Base-by-base conservation (phyloP, 164 flowering plant species). In the Piper betle region DNA sequence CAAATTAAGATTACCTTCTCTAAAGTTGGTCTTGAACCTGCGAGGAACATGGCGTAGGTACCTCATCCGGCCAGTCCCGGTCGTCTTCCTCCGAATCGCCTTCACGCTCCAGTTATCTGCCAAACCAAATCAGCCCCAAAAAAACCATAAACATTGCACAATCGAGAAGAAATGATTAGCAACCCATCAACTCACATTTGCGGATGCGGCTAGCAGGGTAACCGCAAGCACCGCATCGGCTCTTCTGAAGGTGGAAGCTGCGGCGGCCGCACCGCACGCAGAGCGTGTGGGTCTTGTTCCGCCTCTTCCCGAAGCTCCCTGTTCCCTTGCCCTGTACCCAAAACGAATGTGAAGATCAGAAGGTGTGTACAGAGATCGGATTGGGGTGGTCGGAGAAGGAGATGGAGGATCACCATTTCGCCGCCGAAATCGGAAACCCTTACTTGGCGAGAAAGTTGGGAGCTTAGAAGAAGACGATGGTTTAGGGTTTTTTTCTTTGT, bases 281-380 rank as follows among this genome's bases (percentile, higher is more conserved):
- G 64, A 90, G 84, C 0, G 93, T 87, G 83, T 86, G 97, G n/a
- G 91, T 90, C 82, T 86, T 90, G 86, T 84, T 86, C 80, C 96
- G 87, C 74, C 96, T 79, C 88, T 91, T 91, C 58, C 96, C 96
- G 58, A 91, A 88, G 70, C 93, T 86, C 25, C 95, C 93, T 37
- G 96, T 91, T 60, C 97, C 97, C 66, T 88, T 88, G 0, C 91
- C 88, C 96, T 83, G 72, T 62, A 46, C 39, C 19, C 50, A 12
- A 39, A 3, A 11, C 17, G 10, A 8, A 4, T 25, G 33, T 25
- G 33, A 0, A 25, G 33, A 25, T 25, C 33, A 25, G 33, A 25
- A 25, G 33, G 33, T 25, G 33, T 25, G 33, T 25, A 25, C 33
- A 25, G 33, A 25, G 33, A 25, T 25, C 33, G 43, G 20, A 17